These are phyloP conservation scores for Neofusicoccum ribis DNA, from an alignment of 2,329 filamentous ascomycete genomes.

Conservation along the genomic window DNA sequence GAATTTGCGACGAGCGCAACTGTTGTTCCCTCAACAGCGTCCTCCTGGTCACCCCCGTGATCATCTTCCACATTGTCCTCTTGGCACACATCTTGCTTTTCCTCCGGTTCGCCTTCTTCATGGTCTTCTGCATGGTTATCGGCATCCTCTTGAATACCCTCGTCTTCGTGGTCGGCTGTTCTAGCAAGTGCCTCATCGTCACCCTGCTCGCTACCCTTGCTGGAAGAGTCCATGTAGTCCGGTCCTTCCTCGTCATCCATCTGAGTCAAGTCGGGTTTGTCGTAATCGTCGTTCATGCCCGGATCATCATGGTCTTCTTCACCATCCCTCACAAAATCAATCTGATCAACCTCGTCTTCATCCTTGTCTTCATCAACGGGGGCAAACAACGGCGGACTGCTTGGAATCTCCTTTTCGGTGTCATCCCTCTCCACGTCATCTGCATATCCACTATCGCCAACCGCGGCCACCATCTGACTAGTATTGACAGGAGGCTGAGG, in stretches of 20 bases:
- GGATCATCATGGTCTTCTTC: not conserved
- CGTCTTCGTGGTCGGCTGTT: not conserved
- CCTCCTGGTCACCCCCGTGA: not conserved
- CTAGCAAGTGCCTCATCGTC: not conserved
- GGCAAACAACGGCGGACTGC: conserved; percentile 35
- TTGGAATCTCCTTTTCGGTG: conserved; percentile 32
- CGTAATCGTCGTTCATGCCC: conserved; percentile 15
- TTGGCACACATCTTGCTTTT: not conserved
- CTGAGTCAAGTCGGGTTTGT: conserved; percentile 16
- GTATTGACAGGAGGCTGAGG: conserved; percentile 30
- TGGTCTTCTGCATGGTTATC: not conserved
- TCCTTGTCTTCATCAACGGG: conserved; percentile 31
- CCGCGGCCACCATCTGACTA: conserved; percentile 17
- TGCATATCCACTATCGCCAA: conserved; percentile 4
- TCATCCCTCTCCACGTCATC: conserved; percentile 22
- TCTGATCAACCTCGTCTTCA: conserved; percentile 19
- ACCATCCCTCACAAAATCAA: not conserved
- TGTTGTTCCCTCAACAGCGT: not conserved
- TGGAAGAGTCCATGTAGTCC: conserved; percentile 13
- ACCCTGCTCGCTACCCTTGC: not conserved
- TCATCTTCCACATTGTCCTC: not conserved
- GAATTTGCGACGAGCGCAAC: too few species aligned
- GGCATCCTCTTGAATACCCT: not conserved
- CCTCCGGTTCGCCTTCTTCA: not conserved
- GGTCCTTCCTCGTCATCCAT: not conserved